Base-by-base conservation (phyloP, 345 rosid species). In the Gossypium arboreum region DNA sequence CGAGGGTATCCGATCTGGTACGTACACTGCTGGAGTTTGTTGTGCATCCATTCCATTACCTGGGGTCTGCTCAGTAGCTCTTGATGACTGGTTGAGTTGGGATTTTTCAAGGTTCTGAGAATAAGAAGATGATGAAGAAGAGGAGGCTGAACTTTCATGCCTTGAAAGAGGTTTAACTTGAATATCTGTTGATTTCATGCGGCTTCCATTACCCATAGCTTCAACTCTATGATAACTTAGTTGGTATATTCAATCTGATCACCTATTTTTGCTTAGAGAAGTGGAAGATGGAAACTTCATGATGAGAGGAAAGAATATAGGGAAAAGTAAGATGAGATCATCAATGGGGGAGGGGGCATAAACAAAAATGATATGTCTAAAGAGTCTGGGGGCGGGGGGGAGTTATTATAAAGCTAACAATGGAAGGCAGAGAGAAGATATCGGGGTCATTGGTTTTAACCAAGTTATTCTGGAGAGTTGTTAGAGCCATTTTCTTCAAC, bases 1-100 rank as follows among this genome's bases (percentile, higher is more conserved):
- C 13, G 89, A 77, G 1, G 99, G 97, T 65, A 96, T 92, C 54
- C 99, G 83, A 50, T 81, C 85, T 2, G 91, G 90, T 69, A 86
- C 94, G 20, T 88, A 88, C 7, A 88, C 89, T 1, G 80, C 58
- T 3, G 62, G 51, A 7, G 51, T 73, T 17, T 69, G 70, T 22
- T 62, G 83, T 22, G 22, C 27, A 22, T 58, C 66, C 15, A 6
- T 13, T 6, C 76, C 6, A 43, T 58, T 24, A 3, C 41, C 72
- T 20, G 70, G 71, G 55, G 78, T 69, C 39, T 68, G 76, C 70
- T 81, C 64, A 61, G 79, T 48, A 15, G 39, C 9, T 45, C 45
- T 3, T 0, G 27, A 8, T 10, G 24, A 22, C 5, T 45, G 7
- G n/a, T 4, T 25, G 50, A 9, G 5, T 59, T 51, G 44, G 7